Evolutionary conservation across 768 basidiomycete genomes (phyloP).

Genomic region (Cyathus striatus): DNA sequence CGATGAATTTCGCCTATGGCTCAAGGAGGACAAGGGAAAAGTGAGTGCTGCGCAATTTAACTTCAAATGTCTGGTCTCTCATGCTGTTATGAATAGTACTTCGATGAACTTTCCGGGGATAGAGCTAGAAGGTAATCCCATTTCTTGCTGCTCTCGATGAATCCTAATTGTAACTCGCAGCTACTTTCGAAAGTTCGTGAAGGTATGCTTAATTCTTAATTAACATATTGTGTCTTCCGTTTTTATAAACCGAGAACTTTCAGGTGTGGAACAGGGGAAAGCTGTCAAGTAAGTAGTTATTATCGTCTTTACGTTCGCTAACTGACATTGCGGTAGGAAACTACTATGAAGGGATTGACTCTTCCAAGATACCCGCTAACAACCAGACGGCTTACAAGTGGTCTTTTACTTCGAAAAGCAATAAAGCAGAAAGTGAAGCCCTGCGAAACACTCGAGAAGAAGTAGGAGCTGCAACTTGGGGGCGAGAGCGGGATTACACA

Average conservation of each 20-base stretch:
- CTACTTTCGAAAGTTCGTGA: slow-evolving; percentile 92
- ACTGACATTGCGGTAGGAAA: slow-evolving; percentile 10
- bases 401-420: slow-evolving; percentile 71
- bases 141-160: slow-evolving; percentile 9
- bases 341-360: slow-evolving; percentile 52
- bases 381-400: slow-evolving; percentile 83
- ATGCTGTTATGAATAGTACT: slow-evolving; percentile 66
- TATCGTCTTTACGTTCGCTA: background rate
- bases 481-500: slow-evolving; percentile 14
- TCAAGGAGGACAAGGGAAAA: slow-evolving; percentile 62
- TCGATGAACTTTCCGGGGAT: slow-evolving; percentile 81
- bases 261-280: slow-evolving; percentile 82
- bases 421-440: slow-evolving; percentile 52
- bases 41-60: slow-evolving; percentile 17
- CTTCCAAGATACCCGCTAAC: slow-evolving; percentile 49
- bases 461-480: slow-evolving; percentile 47
- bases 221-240: slow-evolving; percentile 2
- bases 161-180: slow-evolving; percentile 38
- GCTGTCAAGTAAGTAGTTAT: slow-evolving; percentile 57
- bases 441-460: slow-evolving; percentile 56
- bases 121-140: slow-evolving; percentile 63
- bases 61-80: background rate
- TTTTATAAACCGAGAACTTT: slow-evolving; percentile 4
- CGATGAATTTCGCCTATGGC: slow-evolving; percentile 82
- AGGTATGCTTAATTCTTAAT: slow-evolving; percentile 34